Evolutionary conservation across 345 rosid genomes (phyloP).

Genomic region (Eucalyptus coolabah): DNA sequence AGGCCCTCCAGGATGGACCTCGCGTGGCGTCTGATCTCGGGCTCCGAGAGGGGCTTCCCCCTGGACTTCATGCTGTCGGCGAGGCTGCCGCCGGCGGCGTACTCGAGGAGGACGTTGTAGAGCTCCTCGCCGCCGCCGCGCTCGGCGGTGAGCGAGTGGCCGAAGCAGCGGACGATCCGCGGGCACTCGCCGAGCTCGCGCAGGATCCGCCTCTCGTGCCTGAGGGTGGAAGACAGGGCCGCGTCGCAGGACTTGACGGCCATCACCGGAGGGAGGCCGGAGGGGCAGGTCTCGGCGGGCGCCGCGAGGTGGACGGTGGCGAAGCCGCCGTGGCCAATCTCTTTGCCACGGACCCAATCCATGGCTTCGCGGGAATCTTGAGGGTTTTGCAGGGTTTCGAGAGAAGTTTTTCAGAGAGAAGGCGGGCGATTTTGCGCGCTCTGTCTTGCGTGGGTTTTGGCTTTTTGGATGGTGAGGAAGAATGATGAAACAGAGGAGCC

Average conservation of each 20-base stretch:
- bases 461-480: background rate
- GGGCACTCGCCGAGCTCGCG: conserved; percentile 25
- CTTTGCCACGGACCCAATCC: conserved; percentile 67
- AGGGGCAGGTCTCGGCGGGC: background rate
- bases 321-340: conserved; percentile 59
- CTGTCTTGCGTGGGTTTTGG: background rate
- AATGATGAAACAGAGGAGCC: background rate
- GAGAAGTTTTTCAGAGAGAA: background rate
- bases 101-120: conserved; percentile 58
- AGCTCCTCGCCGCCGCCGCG: conserved; percentile 17
- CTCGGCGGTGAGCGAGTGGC: conserved; percentile 24
- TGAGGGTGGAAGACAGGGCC: conserved; percentile 16
- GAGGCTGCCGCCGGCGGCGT: conserved; percentile 65
- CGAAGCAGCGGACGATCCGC: conserved; percentile 41
- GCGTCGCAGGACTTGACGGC: conserved; percentile 60
- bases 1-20: conserved; percentile 48
- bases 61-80: conserved; percentile 10
- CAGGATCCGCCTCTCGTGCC: conserved; percentile 38
- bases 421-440: background rate
- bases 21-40: conserved; percentile 32
- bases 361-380: background rate
- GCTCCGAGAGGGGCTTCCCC: conserved; percentile 36
- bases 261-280: conserved; percentile 23
- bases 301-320: conserved; percentile 45
- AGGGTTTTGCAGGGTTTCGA: background rate